A percentile compares a stretch with the other conserved stretches of the same genome.
Evolutionary conservation across 495 filamentous ascomycete genomes (phyloP).

Genomic region (Penicillium canariense): DNA sequence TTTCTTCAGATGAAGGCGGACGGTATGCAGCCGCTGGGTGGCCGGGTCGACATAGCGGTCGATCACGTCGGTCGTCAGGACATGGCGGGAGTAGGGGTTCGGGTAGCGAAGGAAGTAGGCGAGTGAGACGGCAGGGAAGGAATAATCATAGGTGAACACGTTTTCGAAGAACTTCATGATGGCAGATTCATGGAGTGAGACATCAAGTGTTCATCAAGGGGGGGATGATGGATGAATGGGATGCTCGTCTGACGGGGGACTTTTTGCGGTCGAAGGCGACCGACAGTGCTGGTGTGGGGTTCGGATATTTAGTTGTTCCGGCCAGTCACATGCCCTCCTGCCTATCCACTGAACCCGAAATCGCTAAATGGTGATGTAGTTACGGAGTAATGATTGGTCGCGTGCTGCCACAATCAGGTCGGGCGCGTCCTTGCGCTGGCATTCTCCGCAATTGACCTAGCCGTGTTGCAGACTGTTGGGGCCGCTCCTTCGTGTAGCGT

Average conservation of each 20-base stretch:
- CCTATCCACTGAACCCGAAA: too few species aligned
- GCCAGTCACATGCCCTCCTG: slow-evolving; percentile 7
- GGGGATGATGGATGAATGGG: background rate
- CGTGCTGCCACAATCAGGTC: too few species aligned
- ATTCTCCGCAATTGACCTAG: too few species aligned
- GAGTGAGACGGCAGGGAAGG: slow-evolving; percentile 87
- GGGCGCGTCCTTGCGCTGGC: too few species aligned
- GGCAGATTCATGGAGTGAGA: slow-evolving; percentile 12
- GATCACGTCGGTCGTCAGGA: slow-evolving; percentile 95
- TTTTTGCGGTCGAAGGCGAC: slow-evolving; percentile 11
- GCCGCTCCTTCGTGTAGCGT: too few species aligned
- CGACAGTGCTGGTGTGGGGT: slow-evolving; percentile 1
- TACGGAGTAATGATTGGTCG: too few species aligned
- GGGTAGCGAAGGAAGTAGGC: slow-evolving; percentile 99
- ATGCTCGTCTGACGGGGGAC: slow-evolving; percentile 4
- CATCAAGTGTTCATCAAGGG: slow-evolving; percentile 3
- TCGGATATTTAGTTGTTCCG: slow-evolving; percentile 7
- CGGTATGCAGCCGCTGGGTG: slow-evolving; percentile 81
- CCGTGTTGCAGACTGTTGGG: too few species aligned
- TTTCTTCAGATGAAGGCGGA: slow-evolving; percentile 88
- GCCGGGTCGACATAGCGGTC: slow-evolving; percentile 74
- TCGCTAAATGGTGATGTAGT: too few species aligned
- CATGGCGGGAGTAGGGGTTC: slow-evolving; percentile 93
- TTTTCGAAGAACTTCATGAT: slow-evolving; percentile 90
- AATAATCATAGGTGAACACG: slow-evolving; percentile 85